Evolutionary conservation across 1,284 basidiomycete genomes (phyloP), one percentile per base, ranked within the genome.

Genomic region (Ganoderma meredithae): DNA sequence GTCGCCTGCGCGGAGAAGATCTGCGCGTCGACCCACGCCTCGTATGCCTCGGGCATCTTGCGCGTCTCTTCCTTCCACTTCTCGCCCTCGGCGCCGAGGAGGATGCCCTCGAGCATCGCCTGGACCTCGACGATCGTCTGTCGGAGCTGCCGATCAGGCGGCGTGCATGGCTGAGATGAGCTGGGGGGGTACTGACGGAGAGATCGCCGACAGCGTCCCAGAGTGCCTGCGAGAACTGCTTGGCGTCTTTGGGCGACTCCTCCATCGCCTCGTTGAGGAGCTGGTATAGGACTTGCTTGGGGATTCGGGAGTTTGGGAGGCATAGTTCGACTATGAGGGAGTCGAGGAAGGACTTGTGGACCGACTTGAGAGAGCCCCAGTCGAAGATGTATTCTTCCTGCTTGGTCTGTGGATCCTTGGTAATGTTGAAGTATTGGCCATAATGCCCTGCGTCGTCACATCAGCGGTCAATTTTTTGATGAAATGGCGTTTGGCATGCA

Each of bases 131-230:
- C 83, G 9, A 86, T 84, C 52, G 86, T 80, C 91, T 93, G 62
- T 19, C 43, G 13, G 27, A 33, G n/a, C 19, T 12, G 27, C 19
- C n/a, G n/a, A 27, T 13, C n/a, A 19, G 31, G 43, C 40, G 52
- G 25, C 36, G 39, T 19, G 2, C 19, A 27, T 2, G 52, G 6
- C 27, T 17, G n/a, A 39, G 6, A 43, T 4, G 31, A 22, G 2
- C 5, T 2, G 36, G 39, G 5, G 10, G 2, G 2, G 13, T 47
- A 77, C 81, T 72, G 81, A 92, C 92, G 56, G 92, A 90, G 67
- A 94, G 83, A 78, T 93, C 91, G 10, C 92, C 93, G 52, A 93
- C 83, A 53, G 91, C 88, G 72, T 94, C 89, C 89, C 91, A 94
- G 63, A 94, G 81, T 0, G 83, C 81, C 76, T 93, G 92, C 0